phyloP scores from a whole-genome alignment of 2,329 filamentous ascomycete genomes.

The Diaporthe amygdali region DNA sequence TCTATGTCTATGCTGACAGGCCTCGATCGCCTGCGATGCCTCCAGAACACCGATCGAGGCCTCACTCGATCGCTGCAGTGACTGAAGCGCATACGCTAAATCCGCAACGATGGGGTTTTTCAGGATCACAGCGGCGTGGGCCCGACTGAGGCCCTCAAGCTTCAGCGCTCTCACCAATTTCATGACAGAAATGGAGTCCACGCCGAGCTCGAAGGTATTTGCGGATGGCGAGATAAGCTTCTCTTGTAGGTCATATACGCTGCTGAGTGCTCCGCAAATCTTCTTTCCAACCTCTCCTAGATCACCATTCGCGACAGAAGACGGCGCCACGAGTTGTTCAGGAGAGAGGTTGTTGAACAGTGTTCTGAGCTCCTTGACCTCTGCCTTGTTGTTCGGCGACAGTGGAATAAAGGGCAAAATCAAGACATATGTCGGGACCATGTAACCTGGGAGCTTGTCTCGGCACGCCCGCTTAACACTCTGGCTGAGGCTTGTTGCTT shows the following conservation, averaged over 20 bases:
- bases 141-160: constrained; percentile 62
- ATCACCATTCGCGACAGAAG: constrained; percentile 34
- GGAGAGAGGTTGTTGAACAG: constrained; percentile 68
- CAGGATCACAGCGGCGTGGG: constrained; percentile 71
- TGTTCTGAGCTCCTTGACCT: constrained; percentile 70
- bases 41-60: constrained; percentile 42
- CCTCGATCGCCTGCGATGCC: constrained; percentile 65
- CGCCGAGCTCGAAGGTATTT: constrained; percentile 83
- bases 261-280: constrained; percentile 59
- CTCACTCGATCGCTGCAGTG: constrained; percentile 19
- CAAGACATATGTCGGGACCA: constrained; percentile 88
- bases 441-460: constrained; percentile 77
- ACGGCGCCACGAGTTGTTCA: constrained; percentile 65
- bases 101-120: constrained; percentile 59
- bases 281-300: constrained; percentile 44
- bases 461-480: constrained; percentile 68
- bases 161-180: constrained; percentile 70
- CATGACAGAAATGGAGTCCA: constrained; percentile 87
- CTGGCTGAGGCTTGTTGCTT: constrained; percentile 45
- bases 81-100: constrained; percentile 45
- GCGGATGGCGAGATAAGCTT: constrained; percentile 56
- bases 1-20: constrained; percentile 67
- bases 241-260: constrained; percentile 52
- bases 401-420: constrained; percentile 75
- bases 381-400: constrained; percentile 89